These are phyloP conservation scores for Aegilops umbellulata DNA, from an alignment of 176 grass and related monocot species.

Conservation along the genomic window DNA sequence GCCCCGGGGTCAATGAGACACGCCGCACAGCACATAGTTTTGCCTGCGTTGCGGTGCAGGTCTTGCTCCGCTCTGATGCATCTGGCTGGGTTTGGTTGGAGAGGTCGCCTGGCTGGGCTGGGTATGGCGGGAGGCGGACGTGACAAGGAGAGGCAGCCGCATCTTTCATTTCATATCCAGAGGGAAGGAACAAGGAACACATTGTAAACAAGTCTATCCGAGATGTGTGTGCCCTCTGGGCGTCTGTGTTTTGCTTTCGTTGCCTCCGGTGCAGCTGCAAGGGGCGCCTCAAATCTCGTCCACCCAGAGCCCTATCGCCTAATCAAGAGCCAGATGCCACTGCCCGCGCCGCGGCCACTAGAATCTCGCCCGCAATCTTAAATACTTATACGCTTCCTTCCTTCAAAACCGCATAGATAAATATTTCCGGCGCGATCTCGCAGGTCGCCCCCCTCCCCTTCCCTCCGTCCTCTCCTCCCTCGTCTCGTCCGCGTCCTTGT, in stretches of 20 bases:
- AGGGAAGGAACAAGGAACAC: background rate
- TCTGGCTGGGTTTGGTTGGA: background rate
- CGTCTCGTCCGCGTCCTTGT: background rate
- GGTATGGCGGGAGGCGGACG: background rate
- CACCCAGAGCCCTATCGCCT: slow-evolving; percentile 83
- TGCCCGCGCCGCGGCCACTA: slow-evolving; percentile 26
- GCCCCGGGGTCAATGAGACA: background rate
- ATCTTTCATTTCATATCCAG: slow-evolving; percentile 14
- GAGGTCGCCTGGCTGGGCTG: background rate
- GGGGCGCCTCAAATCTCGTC: slow-evolving; percentile 55
- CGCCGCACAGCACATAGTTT: background rate
- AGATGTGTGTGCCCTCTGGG: background rate
- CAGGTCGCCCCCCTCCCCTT: background rate
- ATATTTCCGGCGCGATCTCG: background rate
- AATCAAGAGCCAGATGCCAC: slow-evolving; percentile 40
- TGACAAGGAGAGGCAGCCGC: slow-evolving; percentile 32
- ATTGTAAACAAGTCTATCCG: slow-evolving; percentile 10
- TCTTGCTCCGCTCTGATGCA: no score
- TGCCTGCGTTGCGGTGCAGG: background rate
- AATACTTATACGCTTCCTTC: slow-evolving; percentile 16
- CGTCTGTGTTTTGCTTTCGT: no score
- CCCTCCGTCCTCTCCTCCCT: background rate
- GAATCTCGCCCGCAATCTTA: background rate
- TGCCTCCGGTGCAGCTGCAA: slow-evolving; percentile 7
- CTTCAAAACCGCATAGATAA: no score